Evolutionary conservation across 371 early-diverging fungal species (phyloP), one percentile per base, ranked within the genome.

Genomic region (Circinella umbellata): DNA sequence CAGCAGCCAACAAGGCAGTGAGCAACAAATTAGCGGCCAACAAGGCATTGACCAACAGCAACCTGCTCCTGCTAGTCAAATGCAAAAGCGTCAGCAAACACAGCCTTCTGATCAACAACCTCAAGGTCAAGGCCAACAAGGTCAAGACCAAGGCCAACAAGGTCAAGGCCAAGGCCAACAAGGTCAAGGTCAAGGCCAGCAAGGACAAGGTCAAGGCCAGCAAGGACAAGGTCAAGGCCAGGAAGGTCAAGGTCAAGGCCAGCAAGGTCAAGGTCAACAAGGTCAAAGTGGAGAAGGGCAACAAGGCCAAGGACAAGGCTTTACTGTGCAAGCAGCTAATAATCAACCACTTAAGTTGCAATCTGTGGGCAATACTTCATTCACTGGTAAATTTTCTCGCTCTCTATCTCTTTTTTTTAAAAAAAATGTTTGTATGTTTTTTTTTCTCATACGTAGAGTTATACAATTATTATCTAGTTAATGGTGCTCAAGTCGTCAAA

Each of bases 401-500:
- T 27, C 47, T 10, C 6, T 37, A 49, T 47, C 15, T 17, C 34
- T 39, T 38, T 17, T 54, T 20, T 54, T 46, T 9, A 49, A 4
- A 51, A 20, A 64, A 34, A 34, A 34, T 42, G 20, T 5, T 6
- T 18, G 15, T 8, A 53, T 18, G 2, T 27, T 27, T 27, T 27
- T 27, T n/a, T 6, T 13, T 53, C 20, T 53, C 53, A 53, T 42
- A n/a, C n/a, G n/a, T n/a, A 27, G 27, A 27, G 27, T 27, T 27
- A 27, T 42, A 13, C 34, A 57, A 17, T n/a, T 57, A 57, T 34
- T 8, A 8, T 20, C 1, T 53, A 61, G 70, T 65, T 11, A 59
- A 70, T 34, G 70, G 70, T 14, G 37, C 65, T 20, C 39, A 59
- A 6, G 73, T 85, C n/a, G 73, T 77, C 17, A 55, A 72, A 11